Base-by-base conservation (phyloP, 2,329 filamentous ascomycete species). In the Pseudogymnoascus sp. region DNA sequence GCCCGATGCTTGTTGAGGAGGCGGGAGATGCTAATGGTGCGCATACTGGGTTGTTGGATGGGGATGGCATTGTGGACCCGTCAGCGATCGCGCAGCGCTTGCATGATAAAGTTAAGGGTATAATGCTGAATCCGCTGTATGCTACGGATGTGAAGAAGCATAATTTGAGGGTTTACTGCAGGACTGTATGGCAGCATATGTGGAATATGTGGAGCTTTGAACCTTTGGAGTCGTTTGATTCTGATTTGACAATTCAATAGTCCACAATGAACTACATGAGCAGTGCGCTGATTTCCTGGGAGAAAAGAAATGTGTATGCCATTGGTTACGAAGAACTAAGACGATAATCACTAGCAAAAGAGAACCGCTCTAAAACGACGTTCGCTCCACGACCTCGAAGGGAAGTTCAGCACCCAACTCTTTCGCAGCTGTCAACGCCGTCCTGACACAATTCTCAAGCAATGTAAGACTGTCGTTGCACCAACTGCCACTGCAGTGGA, bases 101-200 rank as follows among this genome's bases (percentile, higher is more conserved):
- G n/a, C 34, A 62, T 59, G 46, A 62, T 53, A 62, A 62, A 12
- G 36, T 62, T 3, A 44, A 46, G 12, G 36, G 61, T n/a, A 62
- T 62, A 6, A 14, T 62, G 12, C 5, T 62, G 16, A 62, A 62
- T 59, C 44, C 61, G 14, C 31, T 62, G 12, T 36, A 37, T 11
- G 60, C 37, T 7, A 61, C 60, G 18, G 37, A 61, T 42, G 37
- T 42, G 12, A 64, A 64, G 12, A 59, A 64, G 46, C 61, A 28
- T 16, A 64, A 63, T 63, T 18, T 64, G 31, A 64, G 63, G 16
- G 23, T 37, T 12, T 63, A 63, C 31, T 64, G 34, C 6, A 63
- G 44, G 28, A 64, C 61, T 1, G 25, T 64, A 8, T 64, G 63
- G 63, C 63, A 64, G 18, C 61, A 64, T 53, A 63, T 64, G 46